These are phyloP conservation scores for Cladosporium sp. DNA, from an alignment of 2,329 filamentous ascomycete genomes.

Conservation along the genomic window DNA sequence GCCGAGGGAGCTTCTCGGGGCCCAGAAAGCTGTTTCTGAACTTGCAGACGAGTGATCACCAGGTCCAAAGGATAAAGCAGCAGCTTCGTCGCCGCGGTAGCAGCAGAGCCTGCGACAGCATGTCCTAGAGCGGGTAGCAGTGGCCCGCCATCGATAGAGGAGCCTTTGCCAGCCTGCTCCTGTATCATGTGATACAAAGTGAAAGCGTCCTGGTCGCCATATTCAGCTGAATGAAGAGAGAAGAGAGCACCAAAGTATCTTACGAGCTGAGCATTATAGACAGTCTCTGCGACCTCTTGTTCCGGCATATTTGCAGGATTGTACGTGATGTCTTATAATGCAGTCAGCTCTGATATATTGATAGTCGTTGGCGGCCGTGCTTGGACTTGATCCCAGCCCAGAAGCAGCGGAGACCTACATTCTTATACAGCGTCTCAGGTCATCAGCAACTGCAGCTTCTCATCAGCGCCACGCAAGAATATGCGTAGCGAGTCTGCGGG, in stretches of 20 bases:
- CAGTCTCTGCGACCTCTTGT: background rate
- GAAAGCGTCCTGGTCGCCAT: conserved; percentile 25
- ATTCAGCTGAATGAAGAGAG: conserved; percentile 15
- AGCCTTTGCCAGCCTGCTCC: conserved; percentile 17
- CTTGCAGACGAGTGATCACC: conserved; percentile 76
- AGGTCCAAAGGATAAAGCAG: conserved; percentile 77
- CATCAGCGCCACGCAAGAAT: background rate
- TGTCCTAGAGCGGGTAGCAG: conserved; percentile 72
- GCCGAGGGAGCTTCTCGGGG: conserved; percentile 30
- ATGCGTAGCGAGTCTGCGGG: conserved; percentile 5
- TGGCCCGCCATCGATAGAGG: conserved; percentile 28
- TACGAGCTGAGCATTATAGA: conserved; percentile 27
- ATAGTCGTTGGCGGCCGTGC: background rate
- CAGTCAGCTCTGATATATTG: conserved; percentile 4
- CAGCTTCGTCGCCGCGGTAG: conserved; percentile 74
- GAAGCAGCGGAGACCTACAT: background rate
- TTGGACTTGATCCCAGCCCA: background rate
- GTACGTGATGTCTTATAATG: conserved; percentile 2
- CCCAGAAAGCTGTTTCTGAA: conserved; percentile 59
- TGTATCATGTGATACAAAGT: conserved; percentile 25
- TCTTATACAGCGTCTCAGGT: background rate
- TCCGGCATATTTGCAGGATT: conserved; percentile 2
- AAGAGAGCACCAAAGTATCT: conserved; percentile 16
- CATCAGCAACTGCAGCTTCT: conserved; percentile 1
- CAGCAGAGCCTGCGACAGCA: conserved; percentile 72